Evolutionary conservation across 2,329 filamentous ascomycete species (phyloP), one percentile per base, ranked within the genome.

Genomic region (Nothophoma quercina): DNA sequence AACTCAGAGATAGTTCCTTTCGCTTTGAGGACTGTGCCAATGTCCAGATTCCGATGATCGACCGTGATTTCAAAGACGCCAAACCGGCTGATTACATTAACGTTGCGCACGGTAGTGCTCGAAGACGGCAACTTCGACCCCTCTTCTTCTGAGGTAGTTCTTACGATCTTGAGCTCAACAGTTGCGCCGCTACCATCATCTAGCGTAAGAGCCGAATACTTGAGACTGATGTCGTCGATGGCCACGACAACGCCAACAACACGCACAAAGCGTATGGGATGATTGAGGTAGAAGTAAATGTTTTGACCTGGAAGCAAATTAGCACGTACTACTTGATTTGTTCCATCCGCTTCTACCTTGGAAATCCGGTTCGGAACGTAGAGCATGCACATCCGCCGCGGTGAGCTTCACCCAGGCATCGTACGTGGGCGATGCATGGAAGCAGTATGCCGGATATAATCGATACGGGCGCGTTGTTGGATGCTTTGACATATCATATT

Each of bases 341-440:
- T 23, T 29, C 23, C 9, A 8, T 22, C 16, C 16, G 7, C 12
- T 12, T 22, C 21, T 76, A 82, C 83, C 82, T 73, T 79, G 77
- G 63, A 82, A 86, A 2, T 77, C 80, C 6, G 65, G 69, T 34
- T 79, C 76, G 44, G 73, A 70, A 19, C 75, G 74, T 26, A 87
- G 72, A 7, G 71, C 71, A 63, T 84, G 83, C 30, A 88, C 78
- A 69, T 86, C 82, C 22, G 75, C 73, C 13, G 78, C 77, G 1
- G 81, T 80, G 58, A 88, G 76, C 66, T 85, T 85, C 70, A 86
- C 85, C 85, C 85, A 88, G 66, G 77, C 69, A 72, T 82, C 80
- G 71, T 81, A 85, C 7, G 85, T 88, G n/a, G 82, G 81, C 5
- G 85, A 87, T 28, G 77, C 78, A 38, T 75, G 72, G 70, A 85